Evolutionary conservation across 192 early-diverging fungal genomes (phyloP).

Genomic region (Tieghemiomyces parasiticus): DNA sequence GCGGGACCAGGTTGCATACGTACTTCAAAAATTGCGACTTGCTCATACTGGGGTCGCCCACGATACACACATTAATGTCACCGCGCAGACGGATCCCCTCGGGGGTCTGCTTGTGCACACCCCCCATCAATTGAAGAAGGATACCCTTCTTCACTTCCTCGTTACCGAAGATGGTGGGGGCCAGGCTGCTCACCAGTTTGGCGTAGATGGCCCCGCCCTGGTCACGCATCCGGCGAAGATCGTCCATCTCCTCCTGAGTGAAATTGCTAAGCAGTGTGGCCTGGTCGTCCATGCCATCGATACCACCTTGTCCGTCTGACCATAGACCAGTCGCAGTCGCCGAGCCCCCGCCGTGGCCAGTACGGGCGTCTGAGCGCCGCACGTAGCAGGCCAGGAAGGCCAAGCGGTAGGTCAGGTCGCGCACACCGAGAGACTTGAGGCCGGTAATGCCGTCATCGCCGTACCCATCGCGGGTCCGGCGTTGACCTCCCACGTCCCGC

Average conservation of each 20-base stretch:
- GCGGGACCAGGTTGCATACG: conserved; percentile 77
- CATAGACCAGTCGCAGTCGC: conserved; percentile 16
- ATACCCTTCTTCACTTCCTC: conserved; percentile 92
- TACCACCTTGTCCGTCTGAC: conserved; percentile 35
- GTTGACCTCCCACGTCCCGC: conserved; percentile 27
- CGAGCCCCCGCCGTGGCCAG: conserved; percentile 4
- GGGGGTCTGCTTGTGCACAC: conserved; percentile 83
- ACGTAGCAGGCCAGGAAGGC: conserved; percentile 78
- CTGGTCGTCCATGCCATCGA: conserved; percentile 42
- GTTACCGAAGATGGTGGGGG: conserved; percentile 87
- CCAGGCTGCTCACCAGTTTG: conserved; percentile 66
- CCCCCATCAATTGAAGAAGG: conserved; percentile 84
- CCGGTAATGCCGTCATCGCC: conserved; percentile 68
- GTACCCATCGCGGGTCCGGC: conserved; percentile 35
- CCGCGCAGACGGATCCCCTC: conserved; percentile 93
- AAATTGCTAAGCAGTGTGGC: conserved; percentile 45
- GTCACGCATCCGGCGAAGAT: conserved; percentile 53
- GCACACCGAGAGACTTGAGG: conserved; percentile 70
- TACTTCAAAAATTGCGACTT: conserved; percentile 81
- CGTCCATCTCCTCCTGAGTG: conserved; percentile 55
- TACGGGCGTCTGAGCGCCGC: conserved; percentile 34
- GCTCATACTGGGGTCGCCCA: conserved; percentile 89
- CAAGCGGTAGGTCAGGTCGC: conserved; percentile 87
- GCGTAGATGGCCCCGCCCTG: conserved; percentile 47
- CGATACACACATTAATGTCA: conserved; percentile 95